Conservation (phyloP, 345 rosid genomes). For the Luvunga scandens region DNA sequence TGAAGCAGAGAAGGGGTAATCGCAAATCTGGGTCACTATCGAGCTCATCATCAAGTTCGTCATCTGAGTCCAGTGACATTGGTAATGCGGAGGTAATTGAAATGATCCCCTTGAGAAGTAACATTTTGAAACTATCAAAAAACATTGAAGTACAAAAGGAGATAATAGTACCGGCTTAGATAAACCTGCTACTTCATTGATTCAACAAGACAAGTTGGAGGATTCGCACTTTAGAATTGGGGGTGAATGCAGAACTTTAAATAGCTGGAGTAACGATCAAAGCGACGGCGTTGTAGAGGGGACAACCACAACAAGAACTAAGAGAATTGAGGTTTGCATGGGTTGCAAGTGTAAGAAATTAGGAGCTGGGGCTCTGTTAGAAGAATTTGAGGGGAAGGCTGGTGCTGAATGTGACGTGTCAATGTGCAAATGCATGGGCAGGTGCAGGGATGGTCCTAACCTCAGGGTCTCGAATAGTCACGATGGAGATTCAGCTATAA, state of each 20-base stretch:
- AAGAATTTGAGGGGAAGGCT: constrained; percentile 49
- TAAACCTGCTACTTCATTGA: background rate
- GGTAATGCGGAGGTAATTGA: constrained; percentile 53
- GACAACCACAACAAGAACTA: background rate
- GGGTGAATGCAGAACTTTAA: background rate
- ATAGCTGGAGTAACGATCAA: background rate
- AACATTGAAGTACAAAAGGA: background rate
- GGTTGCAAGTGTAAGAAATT: constrained; percentile 27
- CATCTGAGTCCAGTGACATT: constrained; percentile 48
- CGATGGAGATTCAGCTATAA: background rate
- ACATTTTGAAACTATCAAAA: background rate
- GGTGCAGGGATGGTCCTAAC: constrained; percentile 70
- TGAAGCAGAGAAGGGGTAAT: constrained; percentile 22
- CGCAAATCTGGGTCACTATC: constrained; percentile 19
- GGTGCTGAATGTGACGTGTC: constrained; percentile 48
- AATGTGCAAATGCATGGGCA: constrained; percentile 76
- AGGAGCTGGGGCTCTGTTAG: constrained; percentile 56
- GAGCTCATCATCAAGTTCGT: too few species aligned
- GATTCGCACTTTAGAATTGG: background rate
- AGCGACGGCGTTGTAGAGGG: background rate
- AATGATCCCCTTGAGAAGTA: constrained; percentile 40
- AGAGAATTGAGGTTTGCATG: constrained; percentile 47
- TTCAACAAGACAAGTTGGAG: constrained; percentile 3
- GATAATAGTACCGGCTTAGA: background rate
- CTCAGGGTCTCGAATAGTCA: constrained; percentile 33